These are phyloP conservation scores for Parastagonospora avenae DNA, from an alignment of 2,329 filamentous ascomycete species.

Conservation along the genomic window DNA sequence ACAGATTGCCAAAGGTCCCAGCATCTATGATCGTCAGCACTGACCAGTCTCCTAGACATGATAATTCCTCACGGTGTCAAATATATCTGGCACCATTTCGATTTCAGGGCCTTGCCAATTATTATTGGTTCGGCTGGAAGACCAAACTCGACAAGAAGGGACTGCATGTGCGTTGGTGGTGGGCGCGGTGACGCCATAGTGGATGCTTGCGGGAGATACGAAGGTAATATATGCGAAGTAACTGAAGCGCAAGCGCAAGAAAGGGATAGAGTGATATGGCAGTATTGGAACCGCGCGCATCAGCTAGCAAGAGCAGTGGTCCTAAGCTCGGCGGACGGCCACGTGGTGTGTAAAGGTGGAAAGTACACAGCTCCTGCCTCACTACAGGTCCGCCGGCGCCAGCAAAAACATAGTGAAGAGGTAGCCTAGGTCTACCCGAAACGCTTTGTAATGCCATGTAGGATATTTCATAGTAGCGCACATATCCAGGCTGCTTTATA, in stretches of 20 bases:
- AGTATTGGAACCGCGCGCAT: neutral
- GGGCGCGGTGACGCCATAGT: constrained; percentile 1
- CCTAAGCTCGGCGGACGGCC: too few species aligned
- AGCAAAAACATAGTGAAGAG: neutral
- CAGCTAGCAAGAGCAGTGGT: too few species aligned
- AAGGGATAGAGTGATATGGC: neutral
- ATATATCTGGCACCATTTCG: constrained; percentile 10
- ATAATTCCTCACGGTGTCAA: constrained; percentile 5
- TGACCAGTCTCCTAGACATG: neutral
- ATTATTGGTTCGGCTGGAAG: constrained; percentile 3
- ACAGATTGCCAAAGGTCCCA: neutral
- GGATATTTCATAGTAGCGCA: too few species aligned
- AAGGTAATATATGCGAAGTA: constrained; percentile 3
- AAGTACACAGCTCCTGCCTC: too few species aligned
- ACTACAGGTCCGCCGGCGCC: neutral
- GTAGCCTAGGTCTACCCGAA: neutral
- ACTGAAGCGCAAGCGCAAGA: neutral
- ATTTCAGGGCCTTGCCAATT: constrained; percentile 8
- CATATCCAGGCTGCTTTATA: too few species aligned
- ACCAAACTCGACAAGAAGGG: neutral
- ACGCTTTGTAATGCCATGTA: too few species aligned
- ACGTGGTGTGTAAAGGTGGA: too few species aligned
- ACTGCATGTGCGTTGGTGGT: neutral
- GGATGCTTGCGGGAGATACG: neutral
- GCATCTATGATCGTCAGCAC: neutral